These are phyloP conservation scores for Penicillium fuscoglaucum DNA, from an alignment of 2,329 filamentous ascomycete species.

Conservation along the genomic window DNA sequence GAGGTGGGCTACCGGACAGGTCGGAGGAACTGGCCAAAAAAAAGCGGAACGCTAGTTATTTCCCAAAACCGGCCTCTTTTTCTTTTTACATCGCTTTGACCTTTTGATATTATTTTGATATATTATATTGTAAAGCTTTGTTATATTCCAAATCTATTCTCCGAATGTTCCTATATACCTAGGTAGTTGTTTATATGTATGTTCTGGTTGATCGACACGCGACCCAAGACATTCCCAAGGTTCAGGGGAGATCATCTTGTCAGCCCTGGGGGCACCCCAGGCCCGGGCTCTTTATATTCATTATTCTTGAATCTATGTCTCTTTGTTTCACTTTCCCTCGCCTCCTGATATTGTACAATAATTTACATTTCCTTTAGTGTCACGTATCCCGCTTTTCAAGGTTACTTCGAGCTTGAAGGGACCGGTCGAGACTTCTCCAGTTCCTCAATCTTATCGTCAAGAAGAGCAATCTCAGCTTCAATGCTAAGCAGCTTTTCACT, in stretches of 20 bases:
- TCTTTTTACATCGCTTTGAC: background rate
- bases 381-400: background rate
- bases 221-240: conserved; percentile 7
- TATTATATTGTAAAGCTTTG: background rate
- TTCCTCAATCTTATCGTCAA: conserved; percentile 71
- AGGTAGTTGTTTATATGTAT: background rate
- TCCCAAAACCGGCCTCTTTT: conserved; percentile 13
- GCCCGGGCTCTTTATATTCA: background rate
- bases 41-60: conserved; percentile 22
- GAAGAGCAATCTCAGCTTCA: conserved; percentile 73
- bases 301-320: background rate
- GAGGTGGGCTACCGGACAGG: conserved; percentile 23
- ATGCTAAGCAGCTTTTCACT: conserved; percentile 69
- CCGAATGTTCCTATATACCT: background rate
- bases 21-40: conserved; percentile 21
- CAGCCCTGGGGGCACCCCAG: background rate
- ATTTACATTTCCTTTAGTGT: background rate
- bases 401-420: conserved; percentile 9
- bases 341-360: conserved; percentile 6
- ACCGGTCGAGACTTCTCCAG: conserved; percentile 39
- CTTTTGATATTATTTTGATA: background rate
- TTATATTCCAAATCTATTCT: background rate
- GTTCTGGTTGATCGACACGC: conserved; percentile 11
- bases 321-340: background rate
- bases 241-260: conserved; percentile 10